Base-by-base conservation (phyloP, 495 filamentous ascomycete species). In the Aspergillus kassunensis region DNA sequence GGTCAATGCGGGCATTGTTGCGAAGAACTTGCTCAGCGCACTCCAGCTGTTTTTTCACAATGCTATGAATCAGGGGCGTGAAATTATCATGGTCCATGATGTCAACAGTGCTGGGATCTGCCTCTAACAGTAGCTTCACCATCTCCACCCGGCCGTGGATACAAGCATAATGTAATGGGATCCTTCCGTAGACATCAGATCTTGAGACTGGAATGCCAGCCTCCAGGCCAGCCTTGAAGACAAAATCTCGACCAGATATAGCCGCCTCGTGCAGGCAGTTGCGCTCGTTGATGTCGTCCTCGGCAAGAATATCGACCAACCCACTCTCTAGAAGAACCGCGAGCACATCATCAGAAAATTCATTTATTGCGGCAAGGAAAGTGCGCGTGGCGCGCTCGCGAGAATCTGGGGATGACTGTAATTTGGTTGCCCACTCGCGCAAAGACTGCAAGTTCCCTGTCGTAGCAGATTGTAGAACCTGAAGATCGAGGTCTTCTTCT, bases 241-340 rank as follows among this genome's bases (percentile, higher is more conserved):
- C 86, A 55, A 86, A 83, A 5, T 78, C 65, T 55, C 88, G 88
- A 6, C 90, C 91, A 45, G 91, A 92, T 13, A 97, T 96, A 8
- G 91, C 84, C 5, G 93, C 90, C 69, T 97, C 91, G 54, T 98
- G 93, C 33, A 98, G 77, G 62, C 91, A 95, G 62, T 96, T 97
- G 29, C 93, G 80, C 62, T 96, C 91, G 62, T 97, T 98, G 61
- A 98, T 97, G 60, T 97, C 91, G 62, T 98, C 95, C 57, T 92
- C 87, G 0, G 87, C 88, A 53, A 87, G 86, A 9, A 97, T 76
- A 64, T 97, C 85, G 35, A 98, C 88, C 43, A 95, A 65, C 1
- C 84, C 81, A 9, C 91, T 93, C 42, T 86, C 82, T 13, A 97
- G 72, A 18, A 98, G 77, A 7, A 89, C 72, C 23, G 79, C 76